These are phyloP conservation scores for Polyplosphaeria fusca DNA, from an alignment of 495 filamentous ascomycete genomes.

Conservation along the genomic window DNA sequence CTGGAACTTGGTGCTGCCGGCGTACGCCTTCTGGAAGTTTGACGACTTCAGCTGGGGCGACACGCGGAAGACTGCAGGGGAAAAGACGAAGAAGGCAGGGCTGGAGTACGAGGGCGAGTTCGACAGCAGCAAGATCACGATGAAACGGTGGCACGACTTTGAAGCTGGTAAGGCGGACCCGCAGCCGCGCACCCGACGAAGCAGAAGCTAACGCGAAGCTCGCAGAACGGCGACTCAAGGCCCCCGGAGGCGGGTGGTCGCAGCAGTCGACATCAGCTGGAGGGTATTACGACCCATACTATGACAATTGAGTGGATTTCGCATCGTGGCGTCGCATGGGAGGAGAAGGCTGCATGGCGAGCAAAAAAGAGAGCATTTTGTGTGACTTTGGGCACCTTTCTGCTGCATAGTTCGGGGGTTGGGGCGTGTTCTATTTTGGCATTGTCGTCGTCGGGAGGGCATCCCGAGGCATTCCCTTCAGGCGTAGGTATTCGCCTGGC, in stretches of 20 bases:
- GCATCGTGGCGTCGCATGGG: constrained; percentile 24
- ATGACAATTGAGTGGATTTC: constrained; percentile 36
- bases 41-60: constrained; percentile 99
- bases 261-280: constrained; percentile 38
- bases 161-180: constrained; percentile 64
- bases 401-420: constrained; percentile 10
- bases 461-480: neutral
- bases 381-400: constrained; percentile 6
- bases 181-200: constrained; percentile 7
- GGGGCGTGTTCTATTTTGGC: constrained; percentile 1
- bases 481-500: neutral
- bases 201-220: constrained; percentile 7
- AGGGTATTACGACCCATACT: constrained; percentile 29
- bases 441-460: constrained; percentile 7
- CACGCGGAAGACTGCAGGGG: constrained; percentile 90
- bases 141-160: constrained; percentile 97
- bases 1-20: constrained; percentile 96
- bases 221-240: constrained; percentile 44
- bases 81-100: constrained; percentile 76
- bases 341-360: constrained; percentile 16
- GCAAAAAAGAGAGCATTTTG: constrained; percentile 30
- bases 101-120: constrained; percentile 93
- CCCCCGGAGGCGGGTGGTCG: constrained; percentile 39
- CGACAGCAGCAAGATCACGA: constrained; percentile 95
- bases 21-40: constrained; percentile 99